A percentile compares a stretch with the other conserved stretches of the same genome.
Evolutionary conservation across 164 flowering plant species (phyloP).

Genomic region (Sedum album): DNA sequence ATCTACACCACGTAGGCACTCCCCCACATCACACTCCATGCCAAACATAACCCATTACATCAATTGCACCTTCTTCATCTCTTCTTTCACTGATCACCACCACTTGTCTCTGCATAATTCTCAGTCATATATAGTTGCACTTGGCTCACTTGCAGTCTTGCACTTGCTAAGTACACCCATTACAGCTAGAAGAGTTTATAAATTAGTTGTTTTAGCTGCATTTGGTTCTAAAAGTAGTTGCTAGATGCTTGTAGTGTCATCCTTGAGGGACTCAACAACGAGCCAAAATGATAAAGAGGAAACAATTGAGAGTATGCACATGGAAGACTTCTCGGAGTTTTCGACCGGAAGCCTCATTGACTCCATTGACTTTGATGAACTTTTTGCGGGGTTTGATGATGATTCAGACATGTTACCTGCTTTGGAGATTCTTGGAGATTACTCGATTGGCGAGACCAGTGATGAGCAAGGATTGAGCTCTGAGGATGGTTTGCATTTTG

Average conservation of each 20-base stretch:
- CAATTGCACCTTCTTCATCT: background rate
- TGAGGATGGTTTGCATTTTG: background rate
- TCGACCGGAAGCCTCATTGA: background rate
- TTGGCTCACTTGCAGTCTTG: background rate
- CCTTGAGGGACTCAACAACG: background rate
- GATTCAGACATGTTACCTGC: background rate
- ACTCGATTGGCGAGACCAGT: background rate
- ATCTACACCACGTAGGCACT: too few relatives aligned
- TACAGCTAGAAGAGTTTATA: background rate
- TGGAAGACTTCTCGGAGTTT: conserved; percentile 1
- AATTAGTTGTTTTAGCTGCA: background rate
- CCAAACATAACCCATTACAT: background rate
- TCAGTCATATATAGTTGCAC: background rate
- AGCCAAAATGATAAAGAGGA: background rate
- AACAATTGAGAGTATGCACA: background rate
- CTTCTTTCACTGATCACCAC: background rate
- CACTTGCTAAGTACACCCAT: background rate
- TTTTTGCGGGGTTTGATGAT: background rate
- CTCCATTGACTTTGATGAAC: background rate
- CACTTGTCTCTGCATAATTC: background rate
- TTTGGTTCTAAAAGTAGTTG: background rate
- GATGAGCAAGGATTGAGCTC: conserved; percentile 2
- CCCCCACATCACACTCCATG: background rate
- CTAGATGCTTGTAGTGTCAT: background rate
- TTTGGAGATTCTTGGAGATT: conserved; percentile 4